A percentile compares a stretch with the other conserved stretches of the same genome.
Evolutionary conservation across 208 protist species (phyloP).

Genomic region (Trypanosoma lewisi): DNA sequence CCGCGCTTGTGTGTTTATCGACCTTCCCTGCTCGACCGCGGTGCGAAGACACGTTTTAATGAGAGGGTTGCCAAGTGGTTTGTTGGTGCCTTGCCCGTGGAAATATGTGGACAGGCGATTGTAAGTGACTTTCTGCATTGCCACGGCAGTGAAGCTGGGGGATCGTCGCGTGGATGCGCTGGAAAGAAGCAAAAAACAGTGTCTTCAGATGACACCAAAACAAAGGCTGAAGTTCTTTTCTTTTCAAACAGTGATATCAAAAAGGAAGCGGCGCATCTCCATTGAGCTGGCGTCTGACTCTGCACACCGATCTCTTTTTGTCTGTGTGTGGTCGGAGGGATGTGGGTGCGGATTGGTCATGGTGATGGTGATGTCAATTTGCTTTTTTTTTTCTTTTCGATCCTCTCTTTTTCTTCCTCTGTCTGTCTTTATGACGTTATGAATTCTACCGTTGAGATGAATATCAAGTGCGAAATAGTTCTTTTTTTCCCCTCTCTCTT

Average conservation of each 20-base stretch:
- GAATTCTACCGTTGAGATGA: too few species aligned
- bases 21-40: slow-evolving; percentile 60
- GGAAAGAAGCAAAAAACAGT: slow-evolving; percentile 17
- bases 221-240: slow-evolving; percentile 10
- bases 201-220: not conserved
- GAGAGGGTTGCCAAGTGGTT: slow-evolving; percentile 52
- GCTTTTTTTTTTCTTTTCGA: not conserved
- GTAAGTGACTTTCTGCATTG: slow-evolving; percentile 38
- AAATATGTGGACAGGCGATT: slow-evolving; percentile 46
- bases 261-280: slow-evolving; percentile 26
- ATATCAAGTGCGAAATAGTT: too few species aligned
- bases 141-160: not conserved
- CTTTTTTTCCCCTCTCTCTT: too few species aligned
- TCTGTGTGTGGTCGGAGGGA: not conserved
- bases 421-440: not conserved
- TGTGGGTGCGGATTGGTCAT: not conserved
- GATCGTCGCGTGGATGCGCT: not conserved
- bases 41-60: slow-evolving; percentile 42
- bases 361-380: not conserved
- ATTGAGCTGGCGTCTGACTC: not conserved
- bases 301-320: slow-evolving; percentile 1
- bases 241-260: slow-evolving; percentile 30
- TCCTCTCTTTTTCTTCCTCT: not conserved
- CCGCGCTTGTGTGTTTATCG: slow-evolving; percentile 48
- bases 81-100: slow-evolving; percentile 41